Conservation (phyloP, 2,329 filamentous ascomycete species). For the Fusarium sublunatum region DNA sequence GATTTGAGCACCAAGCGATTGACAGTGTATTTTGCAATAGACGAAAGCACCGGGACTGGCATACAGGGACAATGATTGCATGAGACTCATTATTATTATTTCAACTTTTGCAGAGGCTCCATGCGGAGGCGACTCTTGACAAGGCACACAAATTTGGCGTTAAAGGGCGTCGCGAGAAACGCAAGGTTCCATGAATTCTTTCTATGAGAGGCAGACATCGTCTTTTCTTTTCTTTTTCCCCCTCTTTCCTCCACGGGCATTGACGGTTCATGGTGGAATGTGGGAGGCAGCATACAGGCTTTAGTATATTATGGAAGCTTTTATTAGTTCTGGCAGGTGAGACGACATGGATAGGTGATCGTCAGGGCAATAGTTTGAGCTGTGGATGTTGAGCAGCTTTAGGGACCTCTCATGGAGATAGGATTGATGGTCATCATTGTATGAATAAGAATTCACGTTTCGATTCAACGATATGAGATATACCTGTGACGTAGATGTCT, state of each 20-base stretch:
- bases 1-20: conserved; percentile 55
- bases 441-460: conserved; percentile 43
- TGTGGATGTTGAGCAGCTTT: conserved; percentile 16
- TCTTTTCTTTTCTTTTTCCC: conserved; percentile 24
- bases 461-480: conserved; percentile 2
- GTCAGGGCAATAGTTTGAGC: conserved; percentile 9
- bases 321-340: conserved; percentile 18
- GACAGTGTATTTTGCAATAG: conserved; percentile 34
- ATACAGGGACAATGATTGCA: conserved; percentile 47
- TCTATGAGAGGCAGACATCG: conserved; percentile 31
- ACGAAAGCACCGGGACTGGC: conserved; percentile 43
- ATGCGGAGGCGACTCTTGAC: conserved; percentile 39
- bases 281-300: conserved; percentile 35
- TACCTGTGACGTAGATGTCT: not conserved
- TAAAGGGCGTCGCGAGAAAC: conserved; percentile 45
- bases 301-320: conserved; percentile 32
- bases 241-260: conserved; percentile 9
- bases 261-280: conserved; percentile 10
- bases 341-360: conserved; percentile 18
- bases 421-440: conserved; percentile 46
- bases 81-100: conserved; percentile 43
- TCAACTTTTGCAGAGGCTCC: conserved; percentile 51
- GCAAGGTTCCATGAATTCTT: conserved; percentile 39
- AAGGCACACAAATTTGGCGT: conserved; percentile 44
- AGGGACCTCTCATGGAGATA: conserved; percentile 28